Conservation (phyloP, 345 rosid genomes). For the Syzygium grande region DNA sequence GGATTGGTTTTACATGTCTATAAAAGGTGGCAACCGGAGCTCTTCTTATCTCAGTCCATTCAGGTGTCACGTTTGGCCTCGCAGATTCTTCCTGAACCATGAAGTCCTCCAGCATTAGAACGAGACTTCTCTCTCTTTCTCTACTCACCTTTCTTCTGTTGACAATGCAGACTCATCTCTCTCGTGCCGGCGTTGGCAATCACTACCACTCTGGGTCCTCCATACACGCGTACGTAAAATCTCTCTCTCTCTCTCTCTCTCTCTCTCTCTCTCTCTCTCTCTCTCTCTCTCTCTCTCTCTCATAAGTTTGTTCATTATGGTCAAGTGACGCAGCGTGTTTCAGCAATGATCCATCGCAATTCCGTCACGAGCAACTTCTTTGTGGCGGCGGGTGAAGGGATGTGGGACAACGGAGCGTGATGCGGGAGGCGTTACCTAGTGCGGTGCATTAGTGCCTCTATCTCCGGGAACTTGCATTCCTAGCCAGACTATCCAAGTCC, state of each 20-base stretch:
- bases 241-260: not conserved
- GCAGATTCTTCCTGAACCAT: not conserved
- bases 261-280: not conserved
- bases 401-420: constrained; percentile 55
- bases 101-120: not conserved
- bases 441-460: constrained; percentile 33
- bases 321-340: constrained; percentile 38
- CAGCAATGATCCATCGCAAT: constrained; percentile 21
- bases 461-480: constrained; percentile 9
- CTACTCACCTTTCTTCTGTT: not conserved
- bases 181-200: constrained; percentile 29
- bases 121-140: not conserved
- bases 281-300: not conserved
- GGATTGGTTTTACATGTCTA: too few species aligned
- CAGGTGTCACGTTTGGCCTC: too few species aligned
- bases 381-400: constrained; percentile 38
- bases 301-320: not conserved
- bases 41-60: too few species aligned
- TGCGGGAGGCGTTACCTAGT: constrained; percentile 45
- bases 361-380: constrained; percentile 33
- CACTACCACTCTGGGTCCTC: constrained; percentile 26
- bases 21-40: too few species aligned
- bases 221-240: constrained; percentile 32
- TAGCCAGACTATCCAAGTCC: constrained; percentile 19
- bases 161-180: not conserved